Evolutionary conservation across 176 grass and related monocot species (phyloP).

Genomic region (Carex parvula): DNA sequence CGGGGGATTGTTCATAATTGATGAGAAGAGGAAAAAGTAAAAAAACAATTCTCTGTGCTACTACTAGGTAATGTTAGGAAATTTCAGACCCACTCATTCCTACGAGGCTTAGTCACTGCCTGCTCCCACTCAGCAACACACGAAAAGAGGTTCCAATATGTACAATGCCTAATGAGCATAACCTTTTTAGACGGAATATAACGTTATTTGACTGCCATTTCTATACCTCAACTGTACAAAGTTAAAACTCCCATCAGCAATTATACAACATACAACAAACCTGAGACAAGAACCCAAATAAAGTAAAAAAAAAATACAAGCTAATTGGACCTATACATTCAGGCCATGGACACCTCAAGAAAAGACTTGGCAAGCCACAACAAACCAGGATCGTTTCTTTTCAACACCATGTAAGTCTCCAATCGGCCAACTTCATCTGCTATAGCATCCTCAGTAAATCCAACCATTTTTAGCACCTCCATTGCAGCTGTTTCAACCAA

Average conservation of each 20-base stretch:
- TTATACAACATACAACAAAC: not conserved
- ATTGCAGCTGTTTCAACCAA: constrained; percentile 57
- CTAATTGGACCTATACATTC: constrained; percentile 15
- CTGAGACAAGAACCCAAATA: not conserved
- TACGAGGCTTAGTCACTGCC: too few species aligned
- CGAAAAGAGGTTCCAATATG: not conserved
- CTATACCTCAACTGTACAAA: constrained; percentile 5
- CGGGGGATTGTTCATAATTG: too few species aligned
- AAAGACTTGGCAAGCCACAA: constrained; percentile 86
- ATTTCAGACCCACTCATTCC: too few species aligned
- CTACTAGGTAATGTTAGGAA: not conserved
- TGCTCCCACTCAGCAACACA: too few species aligned
- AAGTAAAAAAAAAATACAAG: not conserved
- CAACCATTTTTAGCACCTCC: constrained; percentile 86
- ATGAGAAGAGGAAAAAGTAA: too few species aligned
- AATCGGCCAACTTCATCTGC: constrained; percentile 52
- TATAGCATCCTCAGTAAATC: constrained; percentile 69
- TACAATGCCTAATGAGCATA: not conserved
- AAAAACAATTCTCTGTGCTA: not conserved
- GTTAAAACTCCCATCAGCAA: not conserved
- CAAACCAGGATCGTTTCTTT: constrained; percentile 87
- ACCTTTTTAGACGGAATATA: not conserved
- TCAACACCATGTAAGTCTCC: constrained; percentile 77
- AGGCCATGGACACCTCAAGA: constrained; percentile 71
- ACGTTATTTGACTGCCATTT: not conserved